phyloP scores from a whole-genome alignment of 2,329 filamentous ascomycete species.

The Fusarium algeriense region DNA sequence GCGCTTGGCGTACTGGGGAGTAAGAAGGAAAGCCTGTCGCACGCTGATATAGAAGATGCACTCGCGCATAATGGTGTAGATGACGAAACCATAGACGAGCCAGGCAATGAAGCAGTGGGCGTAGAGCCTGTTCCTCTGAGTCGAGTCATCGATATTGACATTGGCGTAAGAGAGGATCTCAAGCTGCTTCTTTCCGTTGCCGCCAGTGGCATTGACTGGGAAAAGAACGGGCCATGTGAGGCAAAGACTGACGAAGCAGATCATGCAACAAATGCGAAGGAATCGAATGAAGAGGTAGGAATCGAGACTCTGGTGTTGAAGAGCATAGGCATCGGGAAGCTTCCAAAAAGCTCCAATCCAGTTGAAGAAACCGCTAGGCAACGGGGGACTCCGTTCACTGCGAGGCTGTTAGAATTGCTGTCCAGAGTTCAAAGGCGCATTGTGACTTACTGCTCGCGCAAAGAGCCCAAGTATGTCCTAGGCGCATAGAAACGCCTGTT shows the following conservation, averaged over 20 bases:
- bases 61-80: constrained; percentile 91
- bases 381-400: constrained; percentile 67
- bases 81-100: constrained; percentile 87
- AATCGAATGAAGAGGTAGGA: constrained; percentile 90
- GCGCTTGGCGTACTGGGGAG: constrained; percentile 83
- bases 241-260: constrained; percentile 82
- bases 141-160: constrained; percentile 57
- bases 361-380: constrained; percentile 68
- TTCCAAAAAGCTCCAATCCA: constrained; percentile 74
- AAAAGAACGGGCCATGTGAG: constrained; percentile 90
- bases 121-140: constrained; percentile 75
- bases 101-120: constrained; percentile 86
- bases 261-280: constrained; percentile 79
- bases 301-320: constrained; percentile 90
- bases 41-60: constrained; percentile 94
- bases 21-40: constrained; percentile 92
- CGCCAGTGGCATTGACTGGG: constrained; percentile 87
- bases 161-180: constrained; percentile 57
- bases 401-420: constrained; percentile 23
- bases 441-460: constrained; percentile 61
- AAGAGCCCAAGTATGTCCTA: constrained; percentile 62
- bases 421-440: neutral
- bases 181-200: constrained; percentile 73
- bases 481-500: constrained; percentile 68
- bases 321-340: constrained; percentile 78